These are phyloP conservation scores for Purshia tridentata DNA, from an alignment of 306 rosid species.

Conservation along the genomic window DNA sequence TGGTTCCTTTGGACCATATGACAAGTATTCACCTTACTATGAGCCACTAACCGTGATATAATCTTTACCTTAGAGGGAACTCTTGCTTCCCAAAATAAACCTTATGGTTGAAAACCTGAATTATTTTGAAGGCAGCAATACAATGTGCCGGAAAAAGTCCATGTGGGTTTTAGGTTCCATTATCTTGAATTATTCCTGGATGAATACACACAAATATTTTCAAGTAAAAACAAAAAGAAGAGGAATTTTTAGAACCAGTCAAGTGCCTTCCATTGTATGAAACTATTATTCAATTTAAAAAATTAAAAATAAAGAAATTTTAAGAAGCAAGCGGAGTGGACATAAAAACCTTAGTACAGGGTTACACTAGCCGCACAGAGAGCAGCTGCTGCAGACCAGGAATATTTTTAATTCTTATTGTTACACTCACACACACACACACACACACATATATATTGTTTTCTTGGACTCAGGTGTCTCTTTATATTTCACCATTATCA, in stretches of 20 bases:
- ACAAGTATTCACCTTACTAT: neutral
- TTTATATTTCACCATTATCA: neutral
- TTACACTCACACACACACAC: no score
- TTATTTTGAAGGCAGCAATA: neutral
- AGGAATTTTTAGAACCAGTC: no score
- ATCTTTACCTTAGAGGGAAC: neutral
- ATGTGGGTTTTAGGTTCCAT: neutral
- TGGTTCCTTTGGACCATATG: neutral
- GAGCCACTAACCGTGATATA: neutral
- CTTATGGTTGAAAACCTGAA: neutral
- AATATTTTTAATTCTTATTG: no score
- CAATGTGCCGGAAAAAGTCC: neutral
- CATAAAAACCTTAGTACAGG: no score
- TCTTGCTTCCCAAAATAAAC: neutral
- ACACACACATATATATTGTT: no score
- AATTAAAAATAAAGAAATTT: no score
- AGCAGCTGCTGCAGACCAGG: no score
- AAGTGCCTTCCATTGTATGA: no score
- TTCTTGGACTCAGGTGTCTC: neutral
- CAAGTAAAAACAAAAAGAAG: neutral
- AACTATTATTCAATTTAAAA: no score
- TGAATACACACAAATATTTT: neutral
- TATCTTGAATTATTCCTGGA: neutral
- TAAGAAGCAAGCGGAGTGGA: no score
- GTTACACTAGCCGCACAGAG: no score